These are phyloP conservation scores for Penicillium paradoxum DNA, from an alignment of 495 filamentous ascomycete species.

Conservation along the genomic window DNA sequence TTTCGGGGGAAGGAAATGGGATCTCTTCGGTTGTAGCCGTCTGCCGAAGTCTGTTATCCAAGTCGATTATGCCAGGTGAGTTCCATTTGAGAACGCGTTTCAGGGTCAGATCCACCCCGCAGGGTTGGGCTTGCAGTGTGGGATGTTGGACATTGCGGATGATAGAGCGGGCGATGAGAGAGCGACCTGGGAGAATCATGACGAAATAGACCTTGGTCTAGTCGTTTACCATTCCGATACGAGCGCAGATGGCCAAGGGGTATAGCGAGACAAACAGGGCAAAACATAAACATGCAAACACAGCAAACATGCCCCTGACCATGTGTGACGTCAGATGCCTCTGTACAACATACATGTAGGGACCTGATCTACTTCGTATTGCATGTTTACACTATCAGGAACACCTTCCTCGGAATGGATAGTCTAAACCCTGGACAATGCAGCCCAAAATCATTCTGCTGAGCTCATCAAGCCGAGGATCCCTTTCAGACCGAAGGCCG, in stretches of 20 bases:
- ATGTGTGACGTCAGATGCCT: too few relatives aligned
- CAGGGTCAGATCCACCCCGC: slow-evolving; percentile 41
- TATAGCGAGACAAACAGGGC: too few relatives aligned
- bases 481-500: neutral
- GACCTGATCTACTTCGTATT: too few relatives aligned
- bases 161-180: slow-evolving; percentile 23
- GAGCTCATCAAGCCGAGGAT: neutral
- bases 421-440: too few relatives aligned
- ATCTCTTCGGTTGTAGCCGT: slow-evolving; percentile 23
- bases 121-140: slow-evolving; percentile 37
- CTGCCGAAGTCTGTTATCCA: slow-evolving; percentile 36
- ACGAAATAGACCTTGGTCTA: neutral
- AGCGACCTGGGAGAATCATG: slow-evolving; percentile 24
- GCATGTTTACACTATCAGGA: neutral
- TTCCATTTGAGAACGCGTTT: slow-evolving; percentile 31
- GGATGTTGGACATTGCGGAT: slow-evolving; percentile 27
- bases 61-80: slow-evolving; percentile 39
- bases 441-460: too few relatives aligned
- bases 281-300: neutral
- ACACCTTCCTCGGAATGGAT: too few relatives aligned
- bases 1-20: slow-evolving; percentile 10
- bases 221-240: too few relatives aligned
- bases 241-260: too few relatives aligned
- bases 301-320: neutral
- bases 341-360: too few relatives aligned